Base-by-base conservation (phyloP, 2,329 filamentous ascomycete genomes). In the Pestalotiopsis sp. region DNA sequence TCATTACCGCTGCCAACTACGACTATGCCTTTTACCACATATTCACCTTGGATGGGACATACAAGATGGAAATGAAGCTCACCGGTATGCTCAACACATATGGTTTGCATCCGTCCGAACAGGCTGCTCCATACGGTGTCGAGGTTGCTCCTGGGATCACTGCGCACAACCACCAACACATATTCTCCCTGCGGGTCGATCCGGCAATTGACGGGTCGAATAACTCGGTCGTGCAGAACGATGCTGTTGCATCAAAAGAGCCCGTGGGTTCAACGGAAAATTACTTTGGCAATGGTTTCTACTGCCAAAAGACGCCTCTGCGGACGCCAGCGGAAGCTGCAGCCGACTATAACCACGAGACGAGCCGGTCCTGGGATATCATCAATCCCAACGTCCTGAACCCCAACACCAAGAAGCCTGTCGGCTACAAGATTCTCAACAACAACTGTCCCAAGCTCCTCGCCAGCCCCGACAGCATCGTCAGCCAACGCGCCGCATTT, bases 151-250 rank as follows among this genome's bases (percentile, higher is more conserved):
- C 88, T 0, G 91, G 91, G 0, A 87, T 90, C 0, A 79, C 92
- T 2, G 91, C 91, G 0, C 89, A 89, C 69, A 90, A 92, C 76
- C 91, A 93, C 72, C 91, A 93, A 76, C 91, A 93, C 78, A 84
- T 93, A 59, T 92, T 93, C 75, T 86, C 83, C 25, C 78, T 89
- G 49, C 85, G 91, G 1, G 87, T 93, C 65, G 90, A 93, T 72
- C 90, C 90, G 0, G 87, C 87, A 7, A 84, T 92, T 49, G 89
- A 91, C 71, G 80, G 84, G 2, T 9, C 62, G 4, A 45, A 20
- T 27, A 71, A 81, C 56, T 82, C 84, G 4, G 77, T 89, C 27
- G 83, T 87, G 67, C 87, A 91, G 74, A 83, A 87, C 67, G 87
- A 89, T 74, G 86, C 85, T 12, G 85, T 89, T 67, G 79, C 90